Conservation (phyloP, 2,329 filamentous ascomycete genomes). For the Arthrobotrys conoides region DNA sequence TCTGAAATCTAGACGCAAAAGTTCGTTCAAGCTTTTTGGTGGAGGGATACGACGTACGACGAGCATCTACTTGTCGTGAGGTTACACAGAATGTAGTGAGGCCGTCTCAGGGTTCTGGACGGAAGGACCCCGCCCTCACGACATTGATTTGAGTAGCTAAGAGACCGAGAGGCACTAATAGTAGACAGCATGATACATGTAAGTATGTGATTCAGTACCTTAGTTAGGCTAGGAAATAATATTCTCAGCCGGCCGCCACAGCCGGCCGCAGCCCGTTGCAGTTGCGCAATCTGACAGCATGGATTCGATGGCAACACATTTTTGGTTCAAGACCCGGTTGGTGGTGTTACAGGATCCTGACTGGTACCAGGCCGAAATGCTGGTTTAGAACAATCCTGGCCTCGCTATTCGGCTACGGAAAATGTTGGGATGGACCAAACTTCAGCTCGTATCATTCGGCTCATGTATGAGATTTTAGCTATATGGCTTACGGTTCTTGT, state of each 20-base stretch:
- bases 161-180: too few relatives aligned
- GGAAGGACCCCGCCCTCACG: too few relatives aligned
- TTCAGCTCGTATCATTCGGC: not conserved
- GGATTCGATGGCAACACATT: not conserved
- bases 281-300: not conserved
- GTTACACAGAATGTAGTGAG: conserved; percentile 3
- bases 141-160: too few relatives aligned
- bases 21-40: not conserved
- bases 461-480: not conserved
- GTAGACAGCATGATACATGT: too few relatives aligned
- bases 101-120: not conserved
- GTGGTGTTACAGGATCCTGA: too few relatives aligned
- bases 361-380: not conserved
- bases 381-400: conserved; percentile 13
- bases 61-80: not conserved
- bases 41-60: not conserved
- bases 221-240: too few relatives aligned
- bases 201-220: too few relatives aligned
- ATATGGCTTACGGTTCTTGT: not conserved
- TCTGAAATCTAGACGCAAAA: not conserved
- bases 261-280: too few relatives aligned
- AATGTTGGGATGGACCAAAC: conserved; percentile 1
- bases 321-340: not conserved
- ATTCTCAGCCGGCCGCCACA: not conserved
- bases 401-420: conserved; percentile 1